These are phyloP conservation scores for Acanthamoeba culbertsoni DNA, from an alignment of 208 protist species.

Conservation along the genomic window DNA sequence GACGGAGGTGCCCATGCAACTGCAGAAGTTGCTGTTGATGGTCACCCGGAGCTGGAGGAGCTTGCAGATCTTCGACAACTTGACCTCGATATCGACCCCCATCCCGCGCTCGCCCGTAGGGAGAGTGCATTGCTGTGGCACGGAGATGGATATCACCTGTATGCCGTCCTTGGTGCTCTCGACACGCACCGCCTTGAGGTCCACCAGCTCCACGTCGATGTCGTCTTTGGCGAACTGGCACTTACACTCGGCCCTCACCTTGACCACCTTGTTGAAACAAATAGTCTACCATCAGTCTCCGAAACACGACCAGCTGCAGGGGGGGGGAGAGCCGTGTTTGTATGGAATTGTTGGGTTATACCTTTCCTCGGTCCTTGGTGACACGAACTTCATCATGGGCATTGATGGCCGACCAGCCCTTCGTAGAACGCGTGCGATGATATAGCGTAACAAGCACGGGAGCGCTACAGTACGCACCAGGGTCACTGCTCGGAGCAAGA, in stretches of 20 bases:
- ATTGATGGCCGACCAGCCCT: conserved; percentile 33
- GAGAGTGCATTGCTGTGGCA: not conserved
- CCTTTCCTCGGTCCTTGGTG: conserved; percentile 33
- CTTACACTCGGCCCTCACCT: conserved; percentile 5
- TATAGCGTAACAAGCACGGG: not conserved
- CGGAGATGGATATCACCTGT: not conserved
- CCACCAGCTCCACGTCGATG: conserved; percentile 22
- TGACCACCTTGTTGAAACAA: not conserved
- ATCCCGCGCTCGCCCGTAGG: not conserved
- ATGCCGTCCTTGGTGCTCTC: not conserved
- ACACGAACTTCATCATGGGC: conserved; percentile 19
- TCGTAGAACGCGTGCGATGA: not conserved
- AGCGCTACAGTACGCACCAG: not conserved
- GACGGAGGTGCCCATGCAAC: not conserved
- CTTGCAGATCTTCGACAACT: conserved; percentile 43
- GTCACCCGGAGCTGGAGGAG: conserved; percentile 4
- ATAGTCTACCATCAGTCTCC: not conserved
- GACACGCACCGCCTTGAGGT: not conserved
- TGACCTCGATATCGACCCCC: not conserved
- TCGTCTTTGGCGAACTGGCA: conserved; percentile 17
- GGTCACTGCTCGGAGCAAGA: not conserved
- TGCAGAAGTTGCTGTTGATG: not conserved
- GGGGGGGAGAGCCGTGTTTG: not conserved
- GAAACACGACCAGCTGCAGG: not conserved
- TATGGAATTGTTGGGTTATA: not conserved